Evolutionary conservation across 495 filamentous ascomycete genomes (phyloP).

Genomic region (Tuber aestivum): DNA sequence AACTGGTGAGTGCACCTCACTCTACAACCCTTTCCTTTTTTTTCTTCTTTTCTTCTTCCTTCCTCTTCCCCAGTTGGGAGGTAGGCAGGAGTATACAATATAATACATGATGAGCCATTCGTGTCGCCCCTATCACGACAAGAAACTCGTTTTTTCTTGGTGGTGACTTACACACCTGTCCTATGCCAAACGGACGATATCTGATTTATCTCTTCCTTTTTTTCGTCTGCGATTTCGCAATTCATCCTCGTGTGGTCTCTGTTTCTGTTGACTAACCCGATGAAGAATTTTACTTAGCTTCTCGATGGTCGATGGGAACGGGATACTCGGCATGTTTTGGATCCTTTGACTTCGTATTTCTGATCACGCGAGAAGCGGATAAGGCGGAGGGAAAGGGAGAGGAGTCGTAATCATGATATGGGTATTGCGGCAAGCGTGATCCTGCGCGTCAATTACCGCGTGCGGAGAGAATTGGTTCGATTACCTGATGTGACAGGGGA

Average conservation of each 20-base stretch:
- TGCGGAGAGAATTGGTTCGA: conserved; percentile 50
- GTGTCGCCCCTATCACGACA: conserved; percentile 94
- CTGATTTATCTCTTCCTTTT: conserved; percentile 51
- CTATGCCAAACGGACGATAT: conserved; percentile 75
- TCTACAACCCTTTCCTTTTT: conserved; percentile 21
- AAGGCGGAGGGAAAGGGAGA: background rate
- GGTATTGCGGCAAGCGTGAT: background rate
- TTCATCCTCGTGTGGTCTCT: conserved; percentile 6
- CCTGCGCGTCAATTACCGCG: conserved; percentile 46
- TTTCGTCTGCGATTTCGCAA: conserved; percentile 48
- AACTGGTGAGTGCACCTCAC: conserved; percentile 9
- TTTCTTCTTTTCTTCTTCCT: too few species aligned
- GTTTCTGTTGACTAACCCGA: background rate
- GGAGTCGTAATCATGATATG: background rate
- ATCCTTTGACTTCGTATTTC: background rate
- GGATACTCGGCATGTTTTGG: background rate
- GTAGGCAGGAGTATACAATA: conserved; percentile 37
- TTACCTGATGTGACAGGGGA: conserved; percentile 45
- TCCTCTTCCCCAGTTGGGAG: conserved; percentile 34
- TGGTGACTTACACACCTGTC: conserved; percentile 92
- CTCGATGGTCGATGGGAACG: background rate
- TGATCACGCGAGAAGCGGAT: background rate
- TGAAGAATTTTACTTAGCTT: background rate
- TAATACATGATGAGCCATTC: conserved; percentile 79
- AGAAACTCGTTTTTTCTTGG: conserved; percentile 49